phyloP scores from a whole-genome alignment of 164 flowering plant genomes.

The Berberis thunbergii region DNA sequence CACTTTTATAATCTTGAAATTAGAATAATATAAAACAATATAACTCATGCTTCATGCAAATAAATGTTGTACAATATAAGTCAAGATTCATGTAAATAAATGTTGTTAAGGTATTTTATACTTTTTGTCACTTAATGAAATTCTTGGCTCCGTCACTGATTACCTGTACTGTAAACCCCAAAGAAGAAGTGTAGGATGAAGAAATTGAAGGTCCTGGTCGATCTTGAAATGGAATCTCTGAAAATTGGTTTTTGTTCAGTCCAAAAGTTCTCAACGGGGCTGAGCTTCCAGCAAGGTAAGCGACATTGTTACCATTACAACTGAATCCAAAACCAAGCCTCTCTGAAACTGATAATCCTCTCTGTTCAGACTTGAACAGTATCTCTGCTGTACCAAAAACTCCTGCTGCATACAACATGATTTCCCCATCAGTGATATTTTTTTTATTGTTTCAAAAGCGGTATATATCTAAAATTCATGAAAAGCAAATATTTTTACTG shows the following conservation, averaged over 20 bases:
- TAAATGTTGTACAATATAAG: no score
- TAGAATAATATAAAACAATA: no score
- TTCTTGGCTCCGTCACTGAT: background rate
- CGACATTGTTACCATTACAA: slow-evolving; percentile 47
- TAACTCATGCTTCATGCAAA: no score
- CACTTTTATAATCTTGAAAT: no score
- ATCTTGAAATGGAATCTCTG: slow-evolving; percentile 31
- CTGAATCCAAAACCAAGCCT: slow-evolving; percentile 49
- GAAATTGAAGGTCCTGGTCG: slow-evolving; percentile 60
- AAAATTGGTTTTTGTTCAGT: slow-evolving; percentile 24
- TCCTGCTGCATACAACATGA: slow-evolving; percentile 30
- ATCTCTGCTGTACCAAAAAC: slow-evolving; percentile 49
- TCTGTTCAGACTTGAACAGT: slow-evolving; percentile 39
- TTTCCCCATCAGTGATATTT: background rate
- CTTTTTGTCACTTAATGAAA: no score
- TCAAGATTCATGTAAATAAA: no score
- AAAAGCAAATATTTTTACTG: no score
- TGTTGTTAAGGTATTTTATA: no score
- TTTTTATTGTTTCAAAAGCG: background rate
- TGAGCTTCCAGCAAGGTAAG: slow-evolving; percentile 39
- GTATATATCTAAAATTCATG: background rate
- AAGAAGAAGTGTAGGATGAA: slow-evolving; percentile 42
- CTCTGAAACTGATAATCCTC: slow-evolving; percentile 44
- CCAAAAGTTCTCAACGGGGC: slow-evolving; percentile 41
- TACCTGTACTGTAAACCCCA: slow-evolving; percentile 60